A percentile compares a stretch with the other conserved stretches of the same genome.
These are phyloP conservation scores for Leucocoprinus leucothites DNA, from an alignment of 768 basidiomycete species.

Conservation along the genomic window DNA sequence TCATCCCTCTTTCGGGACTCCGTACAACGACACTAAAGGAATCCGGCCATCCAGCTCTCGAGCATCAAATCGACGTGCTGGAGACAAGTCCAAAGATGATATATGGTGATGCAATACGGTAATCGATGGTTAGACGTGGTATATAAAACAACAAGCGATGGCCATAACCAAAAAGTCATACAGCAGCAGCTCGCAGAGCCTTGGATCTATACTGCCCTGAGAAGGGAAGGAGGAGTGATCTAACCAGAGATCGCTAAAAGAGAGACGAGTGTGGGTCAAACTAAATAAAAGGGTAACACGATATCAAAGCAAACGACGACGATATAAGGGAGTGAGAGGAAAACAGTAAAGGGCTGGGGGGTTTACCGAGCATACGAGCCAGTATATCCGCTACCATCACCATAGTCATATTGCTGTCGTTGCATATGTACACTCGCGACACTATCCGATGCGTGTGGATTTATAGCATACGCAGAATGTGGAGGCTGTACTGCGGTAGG, in stretches of 20 bases:
- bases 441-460: constrained; percentile 7
- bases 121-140: neutral
- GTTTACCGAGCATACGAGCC: constrained; percentile 10
- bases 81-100: neutral
- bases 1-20: no score
- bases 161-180: neutral
- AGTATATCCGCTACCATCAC: neutral
- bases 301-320: neutral
- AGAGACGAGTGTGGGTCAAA: neutral
- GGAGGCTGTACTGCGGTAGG: neutral
- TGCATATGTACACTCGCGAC: constrained; percentile 10
- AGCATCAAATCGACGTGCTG: neutral
- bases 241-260: neutral
- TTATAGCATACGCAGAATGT: constrained; percentile 1
- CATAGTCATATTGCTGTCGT: neutral
- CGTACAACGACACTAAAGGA: no score
- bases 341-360: neutral
- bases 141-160: neutral
- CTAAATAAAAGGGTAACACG: neutral
- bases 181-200: no score
- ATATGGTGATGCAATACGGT: neutral
- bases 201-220: no score
- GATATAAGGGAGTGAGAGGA: constrained; percentile 1
- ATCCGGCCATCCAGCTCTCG: no score
- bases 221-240: neutral